Evolutionary conservation across 768 basidiomycete species (phyloP).

Genomic region (Tulasnella sp.): DNA sequence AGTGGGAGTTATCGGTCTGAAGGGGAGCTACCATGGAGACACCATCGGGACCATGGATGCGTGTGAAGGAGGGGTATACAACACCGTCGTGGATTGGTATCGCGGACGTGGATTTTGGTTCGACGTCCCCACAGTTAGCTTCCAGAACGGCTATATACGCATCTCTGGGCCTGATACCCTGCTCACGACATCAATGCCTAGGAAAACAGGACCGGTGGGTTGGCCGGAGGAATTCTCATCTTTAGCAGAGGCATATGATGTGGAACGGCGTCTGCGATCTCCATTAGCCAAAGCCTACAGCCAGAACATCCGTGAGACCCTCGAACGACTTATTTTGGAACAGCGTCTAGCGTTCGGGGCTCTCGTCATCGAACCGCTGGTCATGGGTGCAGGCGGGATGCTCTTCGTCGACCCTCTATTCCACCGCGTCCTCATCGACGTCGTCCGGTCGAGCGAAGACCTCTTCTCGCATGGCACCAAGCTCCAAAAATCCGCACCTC

Average conservation of each 20-base stretch:
- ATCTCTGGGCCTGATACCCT: conserved; percentile 30
- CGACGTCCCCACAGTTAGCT: conserved; percentile 69
- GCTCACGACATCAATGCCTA: too few relatives aligned
- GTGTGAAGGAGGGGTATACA: conserved; percentile 69
- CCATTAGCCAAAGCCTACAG: conserved; percentile 56
- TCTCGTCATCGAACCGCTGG: conserved; percentile 79
- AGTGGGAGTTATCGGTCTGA: conserved; percentile 72
- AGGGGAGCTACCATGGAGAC: conserved; percentile 94
- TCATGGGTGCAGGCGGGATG: conserved; percentile 97
- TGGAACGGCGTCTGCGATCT: conserved; percentile 46
- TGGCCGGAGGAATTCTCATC: conserved; percentile 31
- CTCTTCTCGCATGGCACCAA: conserved; percentile 24
- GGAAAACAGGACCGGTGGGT: conserved; percentile 11
- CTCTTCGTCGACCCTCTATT: conserved; percentile 94
- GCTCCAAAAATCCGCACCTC: too few relatives aligned
- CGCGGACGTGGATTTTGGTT: conserved; percentile 87
- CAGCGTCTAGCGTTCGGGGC: conserved; percentile 40
- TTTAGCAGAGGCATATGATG: conserved; percentile 56
- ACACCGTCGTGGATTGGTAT: conserved; percentile 85
- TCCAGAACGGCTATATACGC: conserved; percentile 43
- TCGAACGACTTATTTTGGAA: conserved; percentile 36
- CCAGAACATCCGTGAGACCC: conserved; percentile 40
- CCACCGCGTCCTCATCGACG: conserved; percentile 77
- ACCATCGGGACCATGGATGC: conserved; percentile 98
- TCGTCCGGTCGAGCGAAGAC: conserved; percentile 43